Conservation (phyloP, 495 filamentous ascomycete species). For the Xylaria curta region DNA sequence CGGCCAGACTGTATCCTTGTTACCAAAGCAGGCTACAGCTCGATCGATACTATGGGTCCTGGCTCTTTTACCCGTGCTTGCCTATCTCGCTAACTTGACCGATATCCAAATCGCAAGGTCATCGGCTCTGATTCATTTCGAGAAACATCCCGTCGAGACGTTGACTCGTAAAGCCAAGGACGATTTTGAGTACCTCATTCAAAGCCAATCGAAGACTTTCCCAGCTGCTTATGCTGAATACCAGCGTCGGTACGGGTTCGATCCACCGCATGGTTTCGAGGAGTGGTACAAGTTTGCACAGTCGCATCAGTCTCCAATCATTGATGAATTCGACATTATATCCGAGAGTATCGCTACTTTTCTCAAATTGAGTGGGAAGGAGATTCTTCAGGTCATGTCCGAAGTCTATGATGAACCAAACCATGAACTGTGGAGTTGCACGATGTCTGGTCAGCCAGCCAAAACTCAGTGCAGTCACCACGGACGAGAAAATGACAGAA, state of each 20-base stretch:
- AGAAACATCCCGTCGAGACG: constrained; percentile 54
- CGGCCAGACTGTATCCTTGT: constrained; percentile 31
- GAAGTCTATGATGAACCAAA: constrained; percentile 13
- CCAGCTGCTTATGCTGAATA: constrained; percentile 58
- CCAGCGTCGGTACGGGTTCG: constrained; percentile 54
- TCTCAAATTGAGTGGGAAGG: constrained; percentile 34
- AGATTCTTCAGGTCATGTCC: constrained; percentile 31
- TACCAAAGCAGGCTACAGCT: constrained; percentile 31
- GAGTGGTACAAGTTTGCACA: constrained; percentile 72
- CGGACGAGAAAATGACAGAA: constrained; percentile 34
- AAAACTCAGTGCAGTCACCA: constrained; percentile 38
- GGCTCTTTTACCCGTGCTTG: constrained; percentile 26
- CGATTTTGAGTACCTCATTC: constrained; percentile 46
- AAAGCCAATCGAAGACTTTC: constrained; percentile 53
- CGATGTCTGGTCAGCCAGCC: constrained; percentile 26
- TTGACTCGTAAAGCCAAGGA: constrained; percentile 49
- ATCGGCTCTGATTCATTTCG: neutral
- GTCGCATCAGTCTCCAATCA: constrained; percentile 61
- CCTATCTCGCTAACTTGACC: constrained; percentile 31
- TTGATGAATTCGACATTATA: constrained; percentile 73
- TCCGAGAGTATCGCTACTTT: constrained; percentile 38
- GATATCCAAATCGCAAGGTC: constrained; percentile 21
- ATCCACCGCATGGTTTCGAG: constrained; percentile 65
- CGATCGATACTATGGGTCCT: constrained; percentile 31
- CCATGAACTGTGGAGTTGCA: constrained; percentile 40